Evolutionary conservation across 495 filamentous ascomycete species (phyloP).

Genomic region (Podospora pseudopauciseta): DNA sequence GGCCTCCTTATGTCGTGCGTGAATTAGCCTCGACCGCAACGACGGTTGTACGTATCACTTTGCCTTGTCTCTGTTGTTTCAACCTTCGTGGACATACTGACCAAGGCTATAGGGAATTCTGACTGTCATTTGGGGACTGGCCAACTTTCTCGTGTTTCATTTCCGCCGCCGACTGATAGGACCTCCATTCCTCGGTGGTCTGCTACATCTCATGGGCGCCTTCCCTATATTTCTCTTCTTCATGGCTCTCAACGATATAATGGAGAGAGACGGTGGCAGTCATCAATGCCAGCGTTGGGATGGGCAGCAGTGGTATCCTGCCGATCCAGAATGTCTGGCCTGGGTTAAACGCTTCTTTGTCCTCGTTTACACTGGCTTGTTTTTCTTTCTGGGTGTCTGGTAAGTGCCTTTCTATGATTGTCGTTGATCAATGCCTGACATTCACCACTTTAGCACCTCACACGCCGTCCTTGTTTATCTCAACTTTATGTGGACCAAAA

Average conservation of each 20-base stretch:
- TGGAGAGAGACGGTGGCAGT: neutral
- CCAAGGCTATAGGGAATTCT: neutral
- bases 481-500: neutral
- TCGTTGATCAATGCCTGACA: neutral
- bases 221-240: neutral
- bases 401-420: neutral
- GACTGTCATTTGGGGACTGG: neutral
- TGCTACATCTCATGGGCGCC: neutral
- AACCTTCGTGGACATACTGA: neutral
- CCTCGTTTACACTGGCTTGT: neutral
- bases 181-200: neutral
- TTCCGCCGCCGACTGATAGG: neutral
- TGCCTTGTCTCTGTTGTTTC: neutral
- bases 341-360: neutral
- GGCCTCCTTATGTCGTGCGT: neutral
- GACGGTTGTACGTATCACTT: neutral
- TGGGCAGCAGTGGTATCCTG: neutral
- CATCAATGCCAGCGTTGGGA: neutral
- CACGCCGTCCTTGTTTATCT: neutral
- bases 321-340: neutral
- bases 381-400: neutral
- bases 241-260: neutral
- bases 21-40: neutral
- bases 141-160: neutral
- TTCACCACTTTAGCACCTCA: neutral